phyloP scores from a whole-genome alignment of 2,329 filamentous ascomycete genomes.

The Septoria petroselini region DNA sequence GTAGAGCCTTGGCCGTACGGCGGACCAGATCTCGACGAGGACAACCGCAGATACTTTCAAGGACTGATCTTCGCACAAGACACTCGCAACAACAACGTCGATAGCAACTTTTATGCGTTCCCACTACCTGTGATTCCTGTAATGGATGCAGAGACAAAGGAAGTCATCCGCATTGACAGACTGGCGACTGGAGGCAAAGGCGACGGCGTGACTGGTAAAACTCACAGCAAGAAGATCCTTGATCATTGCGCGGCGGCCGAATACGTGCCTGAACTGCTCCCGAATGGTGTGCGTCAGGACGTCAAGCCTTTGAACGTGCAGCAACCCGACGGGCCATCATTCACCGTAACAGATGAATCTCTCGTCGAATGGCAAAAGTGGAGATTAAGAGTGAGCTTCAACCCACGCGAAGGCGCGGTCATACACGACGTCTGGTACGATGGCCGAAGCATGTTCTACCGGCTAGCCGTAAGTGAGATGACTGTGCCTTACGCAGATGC shows the following conservation, averaged over 20 bases:
- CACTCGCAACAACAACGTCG: constrained; percentile 44
- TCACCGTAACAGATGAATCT: constrained; percentile 52
- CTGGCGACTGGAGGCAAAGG: constrained; percentile 34
- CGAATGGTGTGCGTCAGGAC: constrained; percentile 41
- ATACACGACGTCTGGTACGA: constrained; percentile 69
- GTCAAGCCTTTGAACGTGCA: constrained; percentile 68
- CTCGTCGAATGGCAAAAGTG: constrained; percentile 50
- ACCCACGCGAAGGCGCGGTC: constrained; percentile 66
- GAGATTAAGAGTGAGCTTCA: constrained; percentile 66
- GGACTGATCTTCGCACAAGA: constrained; percentile 35
- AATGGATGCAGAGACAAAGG: constrained; percentile 30
- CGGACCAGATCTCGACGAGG: constrained; percentile 32
- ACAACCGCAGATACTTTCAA: constrained; percentile 34
- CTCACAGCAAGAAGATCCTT: constrained; percentile 39
- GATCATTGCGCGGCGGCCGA: constrained; percentile 53
- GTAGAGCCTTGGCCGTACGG: constrained; percentile 37
- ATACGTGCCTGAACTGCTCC: constrained; percentile 46
- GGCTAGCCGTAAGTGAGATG: constrained; percentile 67
- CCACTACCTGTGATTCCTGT: constrained; percentile 36
- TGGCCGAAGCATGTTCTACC: constrained; percentile 62
- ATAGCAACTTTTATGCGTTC: constrained; percentile 37
- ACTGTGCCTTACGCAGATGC: constrained; percentile 58
- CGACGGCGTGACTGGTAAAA: constrained; percentile 39
- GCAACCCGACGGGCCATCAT: constrained; percentile 67
- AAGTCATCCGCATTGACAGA: constrained; percentile 36